phyloP scores from a whole-genome alignment of 805 yeast species.

The Yarrowia sp. region DNA sequence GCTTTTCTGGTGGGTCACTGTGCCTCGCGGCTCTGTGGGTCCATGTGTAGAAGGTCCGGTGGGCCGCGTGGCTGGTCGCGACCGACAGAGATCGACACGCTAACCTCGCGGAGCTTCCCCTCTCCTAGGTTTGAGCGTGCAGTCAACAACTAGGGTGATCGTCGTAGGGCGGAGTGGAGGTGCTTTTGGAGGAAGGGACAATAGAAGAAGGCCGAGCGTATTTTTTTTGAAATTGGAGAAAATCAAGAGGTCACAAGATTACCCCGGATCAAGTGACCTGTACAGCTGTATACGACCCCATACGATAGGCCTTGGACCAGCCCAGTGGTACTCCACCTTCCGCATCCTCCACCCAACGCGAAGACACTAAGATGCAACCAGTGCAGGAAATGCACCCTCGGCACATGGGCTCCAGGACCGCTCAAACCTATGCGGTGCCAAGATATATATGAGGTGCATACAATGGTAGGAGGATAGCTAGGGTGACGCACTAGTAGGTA shows the following conservation, averaged over 20 bases:
- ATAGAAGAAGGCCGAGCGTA: too few species aligned
- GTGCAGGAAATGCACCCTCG: not conserved
- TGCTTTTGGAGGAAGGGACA: too few species aligned
- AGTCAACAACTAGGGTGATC: constrained; percentile 11
- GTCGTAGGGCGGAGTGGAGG: not conserved
- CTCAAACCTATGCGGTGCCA: not conserved
- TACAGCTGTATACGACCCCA: not conserved
- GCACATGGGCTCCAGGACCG: not conserved
- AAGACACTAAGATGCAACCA: not conserved
- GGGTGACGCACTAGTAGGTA: too few species aligned
- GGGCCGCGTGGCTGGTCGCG: constrained; percentile 16
- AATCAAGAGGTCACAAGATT: not conserved
- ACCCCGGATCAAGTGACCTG: not conserved
- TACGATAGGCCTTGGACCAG: not conserved
- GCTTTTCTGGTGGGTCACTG: too few species aligned
- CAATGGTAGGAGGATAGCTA: not conserved
- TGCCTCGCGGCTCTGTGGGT: too few species aligned
- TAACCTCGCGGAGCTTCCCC: constrained; percentile 4
- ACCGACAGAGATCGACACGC: constrained; percentile 7
- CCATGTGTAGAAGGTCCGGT: not conserved
- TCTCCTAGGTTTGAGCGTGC: constrained; percentile 5
- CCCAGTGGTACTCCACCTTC: not conserved
- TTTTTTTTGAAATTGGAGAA: too few species aligned
- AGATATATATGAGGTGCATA: not conserved
- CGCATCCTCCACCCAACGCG: constrained; percentile 7